Evolutionary conservation across 108 stramenopile genomes (phyloP), one percentile per base, ranked within the genome.

Genomic region (Conticribra guillardii): DNA sequence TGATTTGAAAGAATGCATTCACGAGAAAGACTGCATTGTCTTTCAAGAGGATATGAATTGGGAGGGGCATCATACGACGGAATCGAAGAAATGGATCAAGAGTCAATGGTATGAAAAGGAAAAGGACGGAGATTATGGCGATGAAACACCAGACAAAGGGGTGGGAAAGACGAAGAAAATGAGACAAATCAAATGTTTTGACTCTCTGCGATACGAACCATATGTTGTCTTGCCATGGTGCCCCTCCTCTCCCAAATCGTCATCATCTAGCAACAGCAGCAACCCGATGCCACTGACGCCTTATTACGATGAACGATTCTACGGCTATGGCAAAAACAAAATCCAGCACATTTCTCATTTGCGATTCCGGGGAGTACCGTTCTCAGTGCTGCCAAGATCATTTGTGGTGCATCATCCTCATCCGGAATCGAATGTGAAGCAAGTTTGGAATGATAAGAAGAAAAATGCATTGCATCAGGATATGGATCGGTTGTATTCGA

Each of bases 241-340:
- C 78, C 83, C 89, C 15, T 24, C 66, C 5, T 41, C 37, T 9
- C 11, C 37, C 37, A 11, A 41, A 11, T 41, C 37, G 8, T 64
- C 66, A 21, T 29, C 48, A 59, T 41, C 49, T 0, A 46, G 58
- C 11, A 60, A 67, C 21, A 68, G 62, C 17, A 53, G 58, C 11
- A 60, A 67, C 21, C 74, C 67, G 11, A 53, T 51, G 30, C 71
- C 79, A 44, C 24, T 82, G 27, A 66, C 89, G 8, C 88, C 86
- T 3, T 91, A 92, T 64, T 96, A 93, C 69, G 95, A 96, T 60
- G 95, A 96, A 69, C 76, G 95, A 52, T 96, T 96, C 59, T 71
- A 82, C 57, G 86, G 92, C 8, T 96, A 96, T 64, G 95, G 95
- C 31, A 96, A 96, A 66, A 96, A 96, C 76, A 96, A 96, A 59